A percentile compares a stretch with the other conserved stretches of the same genome.
Conservation (phyloP, 345 rosid genomes). For the Salix koriyanagi region DNA sequence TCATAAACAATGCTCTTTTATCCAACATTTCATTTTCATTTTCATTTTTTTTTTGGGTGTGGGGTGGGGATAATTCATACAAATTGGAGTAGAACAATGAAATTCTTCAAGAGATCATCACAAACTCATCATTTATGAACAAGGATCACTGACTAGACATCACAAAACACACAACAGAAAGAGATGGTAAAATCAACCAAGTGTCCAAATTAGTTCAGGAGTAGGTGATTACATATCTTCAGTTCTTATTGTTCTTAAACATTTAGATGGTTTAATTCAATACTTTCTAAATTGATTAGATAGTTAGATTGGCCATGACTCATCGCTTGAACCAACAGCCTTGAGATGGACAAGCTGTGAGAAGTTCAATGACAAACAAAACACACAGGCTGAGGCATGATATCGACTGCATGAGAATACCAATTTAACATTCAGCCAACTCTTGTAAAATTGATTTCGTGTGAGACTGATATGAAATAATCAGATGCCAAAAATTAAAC, state of each 20-base stretch:
- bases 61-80: background rate
- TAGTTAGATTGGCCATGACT: background rate
- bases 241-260: too few relatives aligned
- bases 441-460: background rate
- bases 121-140: background rate
- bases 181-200: too few relatives aligned
- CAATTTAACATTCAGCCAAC: background rate
- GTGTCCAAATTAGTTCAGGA: background rate
- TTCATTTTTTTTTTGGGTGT: too few relatives aligned
- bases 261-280: too few relatives aligned
- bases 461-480: background rate
- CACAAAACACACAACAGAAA: background rate
- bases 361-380: background rate
- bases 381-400: background rate
- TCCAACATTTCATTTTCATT: too few relatives aligned
- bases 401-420: background rate
- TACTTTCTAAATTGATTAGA: too few relatives aligned
- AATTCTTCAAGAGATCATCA: background rate
- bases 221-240: background rate
- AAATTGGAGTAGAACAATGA: background rate
- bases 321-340: too few relatives aligned
- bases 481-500: background rate
- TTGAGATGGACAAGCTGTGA: background rate
- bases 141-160: background rate
- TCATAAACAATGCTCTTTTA: background rate